These are phyloP conservation scores for Stachybotrys chlorohalonatus DNA, from an alignment of 2,329 filamentous ascomycete species.

Conservation along the genomic window DNA sequence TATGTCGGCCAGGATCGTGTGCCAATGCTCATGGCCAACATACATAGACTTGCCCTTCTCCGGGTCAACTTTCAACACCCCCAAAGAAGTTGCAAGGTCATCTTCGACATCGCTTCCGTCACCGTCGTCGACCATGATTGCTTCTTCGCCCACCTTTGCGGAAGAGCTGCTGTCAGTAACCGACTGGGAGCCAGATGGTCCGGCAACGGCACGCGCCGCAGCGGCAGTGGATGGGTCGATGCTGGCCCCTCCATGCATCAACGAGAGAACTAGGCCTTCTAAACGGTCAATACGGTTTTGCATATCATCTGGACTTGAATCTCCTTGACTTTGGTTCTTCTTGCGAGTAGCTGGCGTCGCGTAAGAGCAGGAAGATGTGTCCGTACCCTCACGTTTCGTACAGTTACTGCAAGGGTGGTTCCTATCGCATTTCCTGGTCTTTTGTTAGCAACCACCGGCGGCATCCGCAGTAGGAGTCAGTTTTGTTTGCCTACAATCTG, in stretches of 20 bases:
- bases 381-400: conserved; percentile 77
- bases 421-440: conserved; percentile 78
- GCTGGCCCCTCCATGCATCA: conserved; percentile 78
- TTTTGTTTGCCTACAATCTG: conserved; percentile 25
- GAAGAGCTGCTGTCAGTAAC: conserved; percentile 35
- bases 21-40: conserved; percentile 77
- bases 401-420: conserved; percentile 90
- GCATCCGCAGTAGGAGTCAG: neutral
- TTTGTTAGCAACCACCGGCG: neutral
- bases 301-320: conserved; percentile 80
- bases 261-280: conserved; percentile 80
- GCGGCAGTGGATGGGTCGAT: conserved; percentile 31
- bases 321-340: conserved; percentile 57
- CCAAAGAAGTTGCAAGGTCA: conserved; percentile 61
- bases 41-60: conserved; percentile 75
- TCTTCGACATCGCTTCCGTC: conserved; percentile 64
- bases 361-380: conserved; percentile 76
- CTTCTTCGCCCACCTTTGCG: conserved; percentile 45
- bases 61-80: conserved; percentile 71
- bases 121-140: conserved; percentile 36
- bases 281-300: conserved; percentile 95
- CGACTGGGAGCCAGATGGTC: conserved; percentile 25
- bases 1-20: conserved; percentile 70
- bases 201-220: conserved; percentile 15
- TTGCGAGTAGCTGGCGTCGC: conserved; percentile 62